A percentile compares a stretch with the other conserved stretches of the same genome.
Evolutionary conservation across 345 rosid genomes (phyloP).

Genomic region (Aethionema arabicum): DNA sequence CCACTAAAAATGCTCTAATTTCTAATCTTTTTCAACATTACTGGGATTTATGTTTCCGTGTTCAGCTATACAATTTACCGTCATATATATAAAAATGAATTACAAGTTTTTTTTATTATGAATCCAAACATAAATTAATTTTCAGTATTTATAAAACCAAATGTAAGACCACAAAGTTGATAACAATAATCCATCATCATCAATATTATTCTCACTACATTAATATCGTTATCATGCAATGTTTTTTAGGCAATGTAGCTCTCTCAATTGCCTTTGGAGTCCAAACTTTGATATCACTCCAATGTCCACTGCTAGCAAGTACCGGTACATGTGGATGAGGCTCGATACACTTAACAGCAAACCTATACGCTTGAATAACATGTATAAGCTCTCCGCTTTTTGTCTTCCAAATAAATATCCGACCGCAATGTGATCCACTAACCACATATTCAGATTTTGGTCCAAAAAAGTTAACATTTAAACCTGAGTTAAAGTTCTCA

Average conservation of each 20-base stretch:
- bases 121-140: too few relatives aligned
- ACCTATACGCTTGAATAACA: constrained; percentile 73
- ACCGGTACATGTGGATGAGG: constrained; percentile 71
- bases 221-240: too few relatives aligned
- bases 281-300: constrained; percentile 85
- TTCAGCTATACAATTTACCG: too few relatives aligned
- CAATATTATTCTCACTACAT: too few relatives aligned
- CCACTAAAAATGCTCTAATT: too few relatives aligned
- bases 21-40: too few relatives aligned
- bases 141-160: too few relatives aligned
- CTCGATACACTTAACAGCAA: constrained; percentile 80
- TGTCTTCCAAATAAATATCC: constrained; percentile 89
- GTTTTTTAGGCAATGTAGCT: constrained; percentile 54
- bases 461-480: constrained; percentile 80
- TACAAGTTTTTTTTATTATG: too few relatives aligned
- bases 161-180: too few relatives aligned
- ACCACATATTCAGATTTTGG: constrained; percentile 85
- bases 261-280: constrained; percentile 65
- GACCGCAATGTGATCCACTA: constrained; percentile 97
- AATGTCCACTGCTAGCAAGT: constrained; percentile 86
- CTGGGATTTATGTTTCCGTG: too few relatives aligned
- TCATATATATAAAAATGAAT: too few relatives aligned
- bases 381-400: constrained; percentile 73
- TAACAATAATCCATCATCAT: too few relatives aligned
- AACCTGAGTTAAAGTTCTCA: constrained; percentile 66